Percentiles rank a stretch among this genome's conserved stretches.
phyloP scores from a whole-genome alignment of 106 monocot species.

The Acorus calamus region DNA sequence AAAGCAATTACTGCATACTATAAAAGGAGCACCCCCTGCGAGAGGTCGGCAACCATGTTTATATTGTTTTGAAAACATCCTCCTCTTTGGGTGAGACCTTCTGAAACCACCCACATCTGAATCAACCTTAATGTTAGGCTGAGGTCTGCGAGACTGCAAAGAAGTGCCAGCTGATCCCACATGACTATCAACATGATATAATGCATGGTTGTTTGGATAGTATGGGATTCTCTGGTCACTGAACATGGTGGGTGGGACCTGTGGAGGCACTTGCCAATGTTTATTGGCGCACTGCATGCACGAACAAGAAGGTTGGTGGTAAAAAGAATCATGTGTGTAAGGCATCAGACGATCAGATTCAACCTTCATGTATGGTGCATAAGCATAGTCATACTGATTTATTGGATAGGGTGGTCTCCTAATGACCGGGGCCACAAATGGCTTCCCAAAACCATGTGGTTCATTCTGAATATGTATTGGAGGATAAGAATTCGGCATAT shows the following conservation, averaged over 20 bases:
- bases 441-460: conserved; percentile 36
- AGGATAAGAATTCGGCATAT: conserved; percentile 35
- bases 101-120: no score
- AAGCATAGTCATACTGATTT: conserved; percentile 17
- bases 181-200: conserved; percentile 23
- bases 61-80: conserved; percentile 19
- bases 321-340: conserved; percentile 54
- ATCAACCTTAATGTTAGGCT: conserved; percentile 1
- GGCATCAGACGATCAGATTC: conserved; percentile 46
- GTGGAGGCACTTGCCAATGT: conserved; percentile 31
- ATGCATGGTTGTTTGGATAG: conserved; percentile 26
- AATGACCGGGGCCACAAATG: conserved; percentile 12
- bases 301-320: conserved; percentile 58
- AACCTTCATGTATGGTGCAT: conserved; percentile 14
- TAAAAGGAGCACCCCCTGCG: conserved; percentile 72
- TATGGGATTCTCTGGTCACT: conserved; percentile 27
- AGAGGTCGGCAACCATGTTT: conserved; percentile 49
- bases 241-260: conserved; percentile 14
- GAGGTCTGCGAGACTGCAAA: conserved; percentile 22
- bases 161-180: conserved; percentile 18
- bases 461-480: conserved; percentile 26
- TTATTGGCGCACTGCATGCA: conserved; percentile 50
- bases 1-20: conserved; percentile 66
- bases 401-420: conserved; percentile 27
- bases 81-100: conserved; percentile 5